A percentile compares a stretch with the other conserved stretches of the same genome.
phyloP scores from a whole-genome alignment of 768 basidiomycete genomes.

The Agrocybe pediades region DNA sequence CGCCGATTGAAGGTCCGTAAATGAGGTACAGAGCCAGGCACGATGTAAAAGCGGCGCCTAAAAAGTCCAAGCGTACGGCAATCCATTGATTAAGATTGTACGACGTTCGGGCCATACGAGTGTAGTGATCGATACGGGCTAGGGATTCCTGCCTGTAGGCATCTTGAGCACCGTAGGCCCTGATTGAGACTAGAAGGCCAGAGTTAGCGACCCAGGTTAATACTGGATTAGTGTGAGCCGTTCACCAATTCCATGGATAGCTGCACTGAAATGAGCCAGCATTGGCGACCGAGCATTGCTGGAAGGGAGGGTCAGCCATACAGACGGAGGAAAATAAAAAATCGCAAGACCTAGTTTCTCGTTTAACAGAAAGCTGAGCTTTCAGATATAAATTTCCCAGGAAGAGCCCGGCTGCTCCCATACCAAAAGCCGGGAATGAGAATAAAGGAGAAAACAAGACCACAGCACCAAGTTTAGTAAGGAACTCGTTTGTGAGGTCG shows the following conservation, averaged over 20 bases:
- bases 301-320: background rate
- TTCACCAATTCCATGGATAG: constrained; percentile 58
- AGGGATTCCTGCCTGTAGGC: constrained; percentile 48
- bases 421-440: constrained; percentile 41
- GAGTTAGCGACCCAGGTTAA: background rate
- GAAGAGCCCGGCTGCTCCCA: constrained; percentile 41
- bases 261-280: constrained; percentile 47
- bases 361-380: constrained; percentile 44
- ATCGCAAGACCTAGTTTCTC: constrained; percentile 31
- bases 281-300: constrained; percentile 33
- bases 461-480: constrained; percentile 43
- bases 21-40: constrained; percentile 58
- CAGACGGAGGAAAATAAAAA: background rate
- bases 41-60: constrained; percentile 59
- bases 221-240: background rate
- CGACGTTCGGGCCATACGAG: constrained; percentile 44
- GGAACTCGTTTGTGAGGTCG: constrained; percentile 31
- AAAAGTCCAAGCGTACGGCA: constrained; percentile 54
- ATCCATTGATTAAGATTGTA: constrained; percentile 56
- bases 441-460: constrained; percentile 44
- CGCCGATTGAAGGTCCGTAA: constrained; percentile 34
- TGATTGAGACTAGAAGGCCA: constrained; percentile 47
- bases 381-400: constrained; percentile 43
- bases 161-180: constrained; percentile 53
- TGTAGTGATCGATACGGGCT: constrained; percentile 55